These are phyloP conservation scores for Sporodiniella umbellata DNA, from an alignment of 371 early-diverging fungal genomes.

Conservation along the genomic window DNA sequence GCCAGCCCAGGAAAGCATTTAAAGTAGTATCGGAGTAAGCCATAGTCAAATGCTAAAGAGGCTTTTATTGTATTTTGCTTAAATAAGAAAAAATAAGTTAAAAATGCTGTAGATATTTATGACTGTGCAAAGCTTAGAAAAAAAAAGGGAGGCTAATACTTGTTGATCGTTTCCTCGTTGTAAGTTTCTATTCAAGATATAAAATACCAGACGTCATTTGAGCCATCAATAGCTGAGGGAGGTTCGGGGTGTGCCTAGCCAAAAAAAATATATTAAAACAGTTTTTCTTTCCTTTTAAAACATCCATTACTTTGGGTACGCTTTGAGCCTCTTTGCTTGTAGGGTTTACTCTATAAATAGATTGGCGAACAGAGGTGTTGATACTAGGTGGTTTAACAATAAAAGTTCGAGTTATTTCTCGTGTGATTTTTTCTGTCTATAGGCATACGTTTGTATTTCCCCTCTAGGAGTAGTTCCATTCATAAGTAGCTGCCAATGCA, in stretches of 20 bases:
- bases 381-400: background rate
- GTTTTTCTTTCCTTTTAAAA: no score
- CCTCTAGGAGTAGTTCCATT: constrained; percentile 60
- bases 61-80: no score
- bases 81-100: background rate
- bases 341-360: constrained; percentile 44
- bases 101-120: background rate
- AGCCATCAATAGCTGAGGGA: constrained; percentile 64
- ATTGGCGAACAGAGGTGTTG: constrained; percentile 20
- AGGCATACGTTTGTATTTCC: constrained; percentile 57
- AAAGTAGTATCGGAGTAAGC: no score
- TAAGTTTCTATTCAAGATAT: no score
- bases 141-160: constrained; percentile 17
- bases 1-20: no score
- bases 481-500: constrained; percentile 89
- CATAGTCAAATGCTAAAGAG: no score
- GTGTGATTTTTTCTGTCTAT: no score
- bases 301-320: constrained; percentile 15
- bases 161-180: no score
- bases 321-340: constrained; percentile 30
- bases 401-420: constrained; percentile 1
- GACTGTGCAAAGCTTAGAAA: background rate
- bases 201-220: constrained; percentile 97
- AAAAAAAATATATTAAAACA: no score
- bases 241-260: constrained; percentile 37